These are phyloP conservation scores for Turnera subulata DNA, from an alignment of 345 rosid species.

Conservation along the genomic window DNA sequence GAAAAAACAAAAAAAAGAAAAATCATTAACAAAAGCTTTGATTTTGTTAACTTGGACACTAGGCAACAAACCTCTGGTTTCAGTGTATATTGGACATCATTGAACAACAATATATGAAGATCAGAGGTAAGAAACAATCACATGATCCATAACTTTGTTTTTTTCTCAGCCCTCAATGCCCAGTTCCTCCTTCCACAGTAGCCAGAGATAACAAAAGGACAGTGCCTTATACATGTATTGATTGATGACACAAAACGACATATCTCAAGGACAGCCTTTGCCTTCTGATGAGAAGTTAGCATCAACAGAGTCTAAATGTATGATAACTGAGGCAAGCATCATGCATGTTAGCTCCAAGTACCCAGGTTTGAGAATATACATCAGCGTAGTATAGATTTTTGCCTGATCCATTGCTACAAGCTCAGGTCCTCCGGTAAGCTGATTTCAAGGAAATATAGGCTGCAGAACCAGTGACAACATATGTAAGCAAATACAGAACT, in stretches of 20 bases:
- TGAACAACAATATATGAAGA: too few relatives aligned
- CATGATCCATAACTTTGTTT: too few relatives aligned
- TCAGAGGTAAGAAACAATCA: too few relatives aligned
- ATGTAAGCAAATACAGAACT: not conserved
- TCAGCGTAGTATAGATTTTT: not conserved
- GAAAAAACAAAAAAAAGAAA: too few relatives aligned
- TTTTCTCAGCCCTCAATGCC: not conserved
- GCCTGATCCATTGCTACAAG: conserved; percentile 30
- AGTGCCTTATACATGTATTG: not conserved
- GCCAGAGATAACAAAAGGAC: not conserved
- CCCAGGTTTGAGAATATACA: conserved; percentile 6
- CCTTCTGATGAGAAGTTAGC: not conserved
- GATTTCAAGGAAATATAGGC: conserved; percentile 77
- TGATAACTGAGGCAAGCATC: too few relatives aligned
- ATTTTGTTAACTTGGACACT: too few relatives aligned
- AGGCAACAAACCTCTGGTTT: too few relatives aligned
- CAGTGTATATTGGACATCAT: too few relatives aligned
- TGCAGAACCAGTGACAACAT: conserved; percentile 27
- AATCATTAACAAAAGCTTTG: too few relatives aligned
- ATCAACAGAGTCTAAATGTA: too few relatives aligned
- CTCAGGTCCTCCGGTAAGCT: conserved; percentile 74
- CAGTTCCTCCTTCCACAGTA: not conserved
- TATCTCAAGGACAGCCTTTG: not conserved
- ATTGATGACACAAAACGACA: not conserved
- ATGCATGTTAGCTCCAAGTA: not conserved